phyloP scores from a whole-genome alignment of 2,329 filamentous ascomycete species.

The Aspergillus hortae region DNA sequence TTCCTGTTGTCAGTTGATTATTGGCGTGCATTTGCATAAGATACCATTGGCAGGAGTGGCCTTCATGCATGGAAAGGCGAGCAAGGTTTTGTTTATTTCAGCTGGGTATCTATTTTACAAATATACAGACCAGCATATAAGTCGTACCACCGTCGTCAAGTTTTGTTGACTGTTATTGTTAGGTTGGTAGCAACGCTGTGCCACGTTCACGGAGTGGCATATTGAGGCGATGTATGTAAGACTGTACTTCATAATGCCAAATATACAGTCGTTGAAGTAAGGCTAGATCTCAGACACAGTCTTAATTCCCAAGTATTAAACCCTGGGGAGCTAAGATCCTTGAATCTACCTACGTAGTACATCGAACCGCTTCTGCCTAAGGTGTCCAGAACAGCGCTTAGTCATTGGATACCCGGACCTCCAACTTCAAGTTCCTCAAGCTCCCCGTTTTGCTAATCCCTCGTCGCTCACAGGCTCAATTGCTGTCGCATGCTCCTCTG shows the following conservation, averaged over 20 bases:
- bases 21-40: slow-evolving; percentile 24
- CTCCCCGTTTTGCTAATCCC: slow-evolving; percentile 7
- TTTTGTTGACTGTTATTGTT: too few relatives aligned
- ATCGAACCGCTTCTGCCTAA: neutral
- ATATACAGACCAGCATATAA: neutral
- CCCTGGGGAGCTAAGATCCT: neutral
- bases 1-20: slow-evolving; percentile 2
- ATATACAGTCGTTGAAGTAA: too few relatives aligned
- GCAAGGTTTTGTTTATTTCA: neutral
- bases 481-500: slow-evolving; percentile 19
- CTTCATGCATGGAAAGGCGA: slow-evolving; percentile 18
- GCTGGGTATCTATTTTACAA: neutral
- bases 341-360: neutral
- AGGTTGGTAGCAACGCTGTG: too few relatives aligned
- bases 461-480: slow-evolving; percentile 15
- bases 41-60: slow-evolving; percentile 23
- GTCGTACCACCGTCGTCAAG: neutral
- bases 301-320: neutral
- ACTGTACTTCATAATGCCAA: too few relatives aligned
- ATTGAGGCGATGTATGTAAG: too few relatives aligned
- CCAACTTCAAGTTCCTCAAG: slow-evolving; percentile 2
- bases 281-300: too few relatives aligned
- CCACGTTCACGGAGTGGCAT: too few relatives aligned
- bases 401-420: slow-evolving; percentile 16
- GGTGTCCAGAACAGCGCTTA: slow-evolving; percentile 13